phyloP scores from a whole-genome alignment of 106 monocot species.

The Dendrobium huoshanense region DNA sequence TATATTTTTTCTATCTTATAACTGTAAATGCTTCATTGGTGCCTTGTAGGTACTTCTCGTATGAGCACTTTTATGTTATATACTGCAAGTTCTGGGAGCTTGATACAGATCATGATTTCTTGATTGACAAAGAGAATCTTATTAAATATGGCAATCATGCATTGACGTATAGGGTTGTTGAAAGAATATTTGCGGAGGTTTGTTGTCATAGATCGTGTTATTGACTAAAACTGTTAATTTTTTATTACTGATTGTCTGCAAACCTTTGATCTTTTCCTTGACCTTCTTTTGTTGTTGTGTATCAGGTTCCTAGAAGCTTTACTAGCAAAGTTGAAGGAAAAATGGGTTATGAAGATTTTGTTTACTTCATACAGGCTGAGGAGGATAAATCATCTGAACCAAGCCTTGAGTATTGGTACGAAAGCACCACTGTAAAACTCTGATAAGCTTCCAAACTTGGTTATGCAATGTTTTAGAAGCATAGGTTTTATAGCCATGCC shows the following conservation, averaged over 20 bases:
- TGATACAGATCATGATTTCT: constrained; percentile 93
- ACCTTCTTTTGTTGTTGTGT: neutral
- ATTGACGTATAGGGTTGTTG: constrained; percentile 92
- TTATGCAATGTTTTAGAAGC: neutral
- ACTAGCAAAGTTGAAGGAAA: constrained; percentile 85
- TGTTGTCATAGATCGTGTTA: neutral
- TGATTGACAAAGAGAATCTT: constrained; percentile 88
- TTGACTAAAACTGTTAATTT: neutral
- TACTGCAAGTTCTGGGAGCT: constrained; percentile 99
- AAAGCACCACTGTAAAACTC: neutral
- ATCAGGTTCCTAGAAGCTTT: constrained; percentile 80
- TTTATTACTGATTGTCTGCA: neutral
- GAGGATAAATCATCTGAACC: constrained; percentile 96
- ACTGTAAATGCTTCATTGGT: neutral
- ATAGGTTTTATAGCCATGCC: neutral
- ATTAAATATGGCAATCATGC: constrained; percentile 94
- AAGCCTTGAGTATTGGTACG: constrained; percentile 93
- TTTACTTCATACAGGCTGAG: constrained; percentile 87
- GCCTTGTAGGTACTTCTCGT: constrained; percentile 77
- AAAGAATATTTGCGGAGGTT: constrained; percentile 93
- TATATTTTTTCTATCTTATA: neutral
- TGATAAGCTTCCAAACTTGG: neutral
- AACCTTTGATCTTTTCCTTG: neutral
- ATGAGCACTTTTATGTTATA: constrained; percentile 99
- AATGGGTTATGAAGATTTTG: constrained; percentile 99